phyloP scores from a whole-genome alignment of 2,329 filamentous ascomycete species.

The Alternaria solani region DNA sequence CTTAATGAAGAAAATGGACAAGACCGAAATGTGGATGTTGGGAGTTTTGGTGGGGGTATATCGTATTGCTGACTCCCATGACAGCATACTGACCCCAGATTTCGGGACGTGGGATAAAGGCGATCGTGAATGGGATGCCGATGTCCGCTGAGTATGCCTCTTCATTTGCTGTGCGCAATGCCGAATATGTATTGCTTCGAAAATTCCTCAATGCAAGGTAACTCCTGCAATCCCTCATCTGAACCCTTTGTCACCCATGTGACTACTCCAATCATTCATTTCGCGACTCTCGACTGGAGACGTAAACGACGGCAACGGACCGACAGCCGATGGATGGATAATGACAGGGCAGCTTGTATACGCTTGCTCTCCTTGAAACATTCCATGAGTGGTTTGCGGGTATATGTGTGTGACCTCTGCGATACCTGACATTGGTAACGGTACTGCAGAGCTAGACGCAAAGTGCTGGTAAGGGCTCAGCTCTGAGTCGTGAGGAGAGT shows the following conservation, averaged over 20 bases:
- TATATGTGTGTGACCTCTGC: not conserved
- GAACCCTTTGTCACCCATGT: not conserved
- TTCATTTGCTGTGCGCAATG: not conserved
- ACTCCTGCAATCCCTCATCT: not conserved
- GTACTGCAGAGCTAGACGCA: not conserved
- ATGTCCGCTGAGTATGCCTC: not conserved
- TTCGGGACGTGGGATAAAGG: not conserved
- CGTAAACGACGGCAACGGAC: not conserved
- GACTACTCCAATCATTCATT: constrained; percentile 5
- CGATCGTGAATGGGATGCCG: not conserved
- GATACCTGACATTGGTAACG: not conserved
- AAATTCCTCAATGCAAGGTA: not conserved
- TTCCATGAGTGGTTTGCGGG: not conserved
- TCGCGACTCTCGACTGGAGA: not conserved
- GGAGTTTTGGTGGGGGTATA: not conserved
- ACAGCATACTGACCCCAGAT: not conserved
- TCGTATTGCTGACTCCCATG: not conserved
- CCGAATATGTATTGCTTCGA: not conserved
- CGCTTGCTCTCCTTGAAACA: not conserved
- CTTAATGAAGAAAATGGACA: not conserved
- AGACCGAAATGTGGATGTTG: not conserved
- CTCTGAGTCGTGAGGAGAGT: not conserved
- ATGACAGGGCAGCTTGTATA: not conserved
- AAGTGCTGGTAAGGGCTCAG: not conserved
- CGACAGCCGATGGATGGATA: not conserved